Evolutionary conservation across 2,329 filamentous ascomycete genomes (phyloP), one percentile per base, ranked within the genome.

Genomic region (Epichloe scottii): DNA sequence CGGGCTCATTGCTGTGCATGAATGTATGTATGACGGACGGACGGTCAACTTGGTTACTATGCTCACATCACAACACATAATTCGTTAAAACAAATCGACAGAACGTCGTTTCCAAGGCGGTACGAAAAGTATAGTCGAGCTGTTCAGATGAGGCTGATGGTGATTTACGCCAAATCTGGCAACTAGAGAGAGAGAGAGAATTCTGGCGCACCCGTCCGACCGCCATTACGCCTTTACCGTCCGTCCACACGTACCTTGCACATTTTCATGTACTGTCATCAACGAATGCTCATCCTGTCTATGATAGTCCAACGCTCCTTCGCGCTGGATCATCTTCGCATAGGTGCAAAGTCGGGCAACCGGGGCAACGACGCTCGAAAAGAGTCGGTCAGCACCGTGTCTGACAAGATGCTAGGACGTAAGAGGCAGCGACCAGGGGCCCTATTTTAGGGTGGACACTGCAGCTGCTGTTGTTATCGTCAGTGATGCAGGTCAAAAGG

Each of bases 301-400:
- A 38, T 38, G n/a, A 14, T 38, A 8, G 12, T 42, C 12, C 17
- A 21, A 15, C 17, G 23, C 7, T 46, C 12, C 39, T 3, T 26
- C 38, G 33, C 33, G 37, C n/a, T 11, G 14, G 8, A 45, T 45
- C 42, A 14, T 45, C 23, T 8, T 15, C 15, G 14, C 34, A 19
- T 42, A 42, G 7, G 23, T 41, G 34, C 44, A 10, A 46, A 46
- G 44, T 26, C 33, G 26, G 41, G 37, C 40, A 46, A 44, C 21
- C 34, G 15, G 39, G 47, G 11, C 21, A 47, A 51, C 38, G 23
- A 37, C 33, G 34, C 14, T 35, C 33, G 3, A 21, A 41, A 51
- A 53, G 49, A 51, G 53, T 55, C 53, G 53, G 53, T 55, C 53
- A 53, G 49, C 40, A 12, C 40, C 10, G 26, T n/a, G 15, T 42